These are phyloP conservation scores for Pontederia paniculata DNA, from an alignment of 176 grass and related monocot species.

Conservation along the genomic window DNA sequence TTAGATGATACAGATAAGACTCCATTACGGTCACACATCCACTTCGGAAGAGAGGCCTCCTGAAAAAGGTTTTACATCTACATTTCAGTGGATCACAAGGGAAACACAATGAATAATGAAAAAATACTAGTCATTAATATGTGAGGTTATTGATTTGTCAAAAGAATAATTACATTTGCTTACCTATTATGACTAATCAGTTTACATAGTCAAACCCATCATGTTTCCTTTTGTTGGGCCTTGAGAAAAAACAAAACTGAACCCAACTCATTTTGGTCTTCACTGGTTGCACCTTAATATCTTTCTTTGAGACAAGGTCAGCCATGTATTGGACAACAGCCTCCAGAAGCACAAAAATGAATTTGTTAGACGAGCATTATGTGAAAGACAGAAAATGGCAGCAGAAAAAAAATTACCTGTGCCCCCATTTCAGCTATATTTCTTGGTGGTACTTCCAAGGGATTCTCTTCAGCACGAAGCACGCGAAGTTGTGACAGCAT, in stretches of 20 bases:
- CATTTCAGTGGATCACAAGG: no score
- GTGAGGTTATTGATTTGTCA: no score
- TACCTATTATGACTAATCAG: conserved; percentile 23
- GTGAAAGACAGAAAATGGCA: background rate
- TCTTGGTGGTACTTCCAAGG: conserved; percentile 77
- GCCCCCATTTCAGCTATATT: conserved; percentile 74
- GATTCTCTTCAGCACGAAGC: conserved; percentile 90
- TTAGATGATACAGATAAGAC: no score
- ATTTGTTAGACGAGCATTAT: background rate
- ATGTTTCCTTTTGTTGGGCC: conserved; percentile 93
- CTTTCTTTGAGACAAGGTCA: conserved; percentile 49
- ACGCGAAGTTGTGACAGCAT: conserved; percentile 45
- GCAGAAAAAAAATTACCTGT: conserved; percentile 26
- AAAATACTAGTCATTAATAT: no score
- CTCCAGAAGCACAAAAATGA: conserved; percentile 26
- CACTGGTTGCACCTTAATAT: conserved; percentile 35
- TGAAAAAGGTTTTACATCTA: no score
- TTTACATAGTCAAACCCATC: conserved; percentile 33
- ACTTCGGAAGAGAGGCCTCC: no score
- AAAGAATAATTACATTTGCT: background rate
- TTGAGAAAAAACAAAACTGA: conserved; percentile 70
- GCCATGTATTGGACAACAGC: conserved; percentile 82
- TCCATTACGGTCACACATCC: no score
- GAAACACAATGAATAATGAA: no score
- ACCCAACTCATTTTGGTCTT: conserved; percentile 68